Base-by-base conservation (phyloP, 2,329 filamentous ascomycete species). In the Cladobotryum mycophilum region DNA sequence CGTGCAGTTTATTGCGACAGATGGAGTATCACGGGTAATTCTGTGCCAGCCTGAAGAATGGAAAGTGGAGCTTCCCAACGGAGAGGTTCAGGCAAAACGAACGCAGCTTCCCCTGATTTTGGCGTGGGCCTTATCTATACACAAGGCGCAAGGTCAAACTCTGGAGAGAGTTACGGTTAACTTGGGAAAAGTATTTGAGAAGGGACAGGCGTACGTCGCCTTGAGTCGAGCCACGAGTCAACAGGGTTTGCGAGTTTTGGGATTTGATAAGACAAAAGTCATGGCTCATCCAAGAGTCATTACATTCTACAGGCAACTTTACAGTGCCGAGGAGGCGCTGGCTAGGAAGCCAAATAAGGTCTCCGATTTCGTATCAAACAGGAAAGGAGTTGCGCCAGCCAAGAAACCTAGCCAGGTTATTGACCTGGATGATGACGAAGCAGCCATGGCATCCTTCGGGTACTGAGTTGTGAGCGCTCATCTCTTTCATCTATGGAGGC, bases 141-240 rank as follows among this genome's bases (percentile, higher is more conserved):
- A 99, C 74, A 99, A 99, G 70, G 93, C 93, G 1, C 92, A 97
- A 66, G 92, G 92, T 1, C 92, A 97, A 67, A 97, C 92, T 1
- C 73, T 96, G 22, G 90, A 95, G 63, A 80, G 92, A 46, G 93
- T 99, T 53, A 95, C 95, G 64, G 93, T 99, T 22, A 90, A 99
- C 64, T 76, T 99, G 1, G 88, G 89, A 30, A 86, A 82, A 55
- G 88, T 96, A 1, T 99, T 99, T 61, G 93, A 99, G 66, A 96
- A 96, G 68, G 93, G 93, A 0, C 93, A 99, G 67, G 93, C 93
- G 5, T 99, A 99, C 64, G 93, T 99, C 47, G 93, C 93, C 47
- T 81, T 99, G 13, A 95, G 89, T 74, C 88, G 93, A 69, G 93
- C 93, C 13, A 95, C 89, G 1, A 88, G 79, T 52, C 90, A 96